Conservation (phyloP, 2,329 filamentous ascomycete genomes). For the Pleurostoma richardsiae region DNA sequence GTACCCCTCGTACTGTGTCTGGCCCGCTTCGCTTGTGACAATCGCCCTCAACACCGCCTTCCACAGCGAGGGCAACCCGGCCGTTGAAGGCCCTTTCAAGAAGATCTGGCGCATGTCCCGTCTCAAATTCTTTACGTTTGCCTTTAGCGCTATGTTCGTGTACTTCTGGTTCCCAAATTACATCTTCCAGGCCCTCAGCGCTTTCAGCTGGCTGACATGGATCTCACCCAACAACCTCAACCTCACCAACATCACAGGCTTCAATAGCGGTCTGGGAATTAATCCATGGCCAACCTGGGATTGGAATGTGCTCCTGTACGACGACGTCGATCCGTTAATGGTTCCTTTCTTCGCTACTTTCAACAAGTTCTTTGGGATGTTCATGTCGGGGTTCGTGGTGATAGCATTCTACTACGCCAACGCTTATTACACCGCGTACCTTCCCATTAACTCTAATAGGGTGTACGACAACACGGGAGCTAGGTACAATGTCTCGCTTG, state of each 20-base stretch:
- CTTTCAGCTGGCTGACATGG: conserved; percentile 51
- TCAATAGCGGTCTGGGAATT: conserved; percentile 25
- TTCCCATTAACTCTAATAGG: conserved; percentile 34
- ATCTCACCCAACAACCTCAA: conserved; percentile 36
- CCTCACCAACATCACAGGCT: conserved; percentile 23
- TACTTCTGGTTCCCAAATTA: conserved; percentile 48
- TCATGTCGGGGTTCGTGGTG: conserved; percentile 49
- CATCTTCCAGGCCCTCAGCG: conserved; percentile 37
- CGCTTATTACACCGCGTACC: conserved; percentile 19
- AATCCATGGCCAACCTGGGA: conserved; percentile 33
- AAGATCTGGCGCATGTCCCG: conserved; percentile 34
- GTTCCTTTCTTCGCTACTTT: conserved; percentile 54
- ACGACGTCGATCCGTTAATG: conserved; percentile 22
- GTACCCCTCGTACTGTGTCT: conserved; percentile 45
- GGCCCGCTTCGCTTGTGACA: conserved; percentile 42
- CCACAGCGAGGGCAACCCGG: conserved; percentile 33
- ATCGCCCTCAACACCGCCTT: conserved; percentile 42
- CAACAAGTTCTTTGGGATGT: conserved; percentile 55
- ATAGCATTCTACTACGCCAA: conserved; percentile 55
- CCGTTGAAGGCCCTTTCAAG: conserved; percentile 32
- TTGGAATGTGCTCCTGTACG: conserved; percentile 25
- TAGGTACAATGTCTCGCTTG: conserved; percentile 31
- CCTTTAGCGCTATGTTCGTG: conserved; percentile 40
- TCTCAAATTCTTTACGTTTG: conserved; percentile 37
- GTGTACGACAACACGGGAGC: conserved; percentile 31